A percentile compares a stretch with the other conserved stretches of the same genome.
Evolutionary conservation across 768 basidiomycete genomes (phyloP).

Genomic region (Suillus subalutaceus): DNA sequence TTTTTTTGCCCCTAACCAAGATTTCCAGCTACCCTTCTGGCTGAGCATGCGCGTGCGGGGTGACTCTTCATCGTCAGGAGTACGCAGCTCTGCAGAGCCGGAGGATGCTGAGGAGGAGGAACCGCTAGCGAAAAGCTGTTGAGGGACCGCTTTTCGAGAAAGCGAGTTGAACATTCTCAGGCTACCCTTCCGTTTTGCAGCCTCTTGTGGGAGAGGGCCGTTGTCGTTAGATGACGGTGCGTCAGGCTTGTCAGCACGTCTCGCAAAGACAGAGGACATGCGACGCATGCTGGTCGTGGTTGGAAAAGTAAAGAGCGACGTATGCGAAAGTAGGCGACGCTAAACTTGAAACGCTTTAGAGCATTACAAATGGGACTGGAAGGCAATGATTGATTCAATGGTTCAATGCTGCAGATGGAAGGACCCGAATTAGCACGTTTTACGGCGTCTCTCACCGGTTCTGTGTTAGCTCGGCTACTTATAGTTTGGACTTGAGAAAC

Average conservation of each 20-base stretch:
- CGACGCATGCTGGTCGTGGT: slow-evolving; percentile 56
- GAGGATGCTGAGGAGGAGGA: slow-evolving; percentile 68
- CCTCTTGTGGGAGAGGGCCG: slow-evolving; percentile 15
- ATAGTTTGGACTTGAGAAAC: slow-evolving; percentile 5
- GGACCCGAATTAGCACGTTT: slow-evolving; percentile 13
- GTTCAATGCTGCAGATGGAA: not conserved
- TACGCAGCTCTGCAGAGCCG: slow-evolving; percentile 53
- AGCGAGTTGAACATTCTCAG: slow-evolving; percentile 26
- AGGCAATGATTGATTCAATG: slow-evolving; percentile 9
- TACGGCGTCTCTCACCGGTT: slow-evolving; percentile 11
- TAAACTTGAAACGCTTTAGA: slow-evolving; percentile 19
- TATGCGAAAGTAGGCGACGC: slow-evolving; percentile 12
- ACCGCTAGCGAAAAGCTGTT: slow-evolving; percentile 31
- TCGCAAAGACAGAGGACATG: slow-evolving; percentile 56
- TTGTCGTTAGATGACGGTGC: slow-evolving; percentile 18
- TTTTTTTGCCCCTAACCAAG: slow-evolving; percentile 55
- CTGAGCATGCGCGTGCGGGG: slow-evolving; percentile 29
- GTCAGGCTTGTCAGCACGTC: slow-evolving; percentile 34
- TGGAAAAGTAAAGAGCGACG: slow-evolving; percentile 26
- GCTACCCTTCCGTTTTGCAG: slow-evolving; percentile 25
- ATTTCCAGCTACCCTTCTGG: slow-evolving; percentile 55
- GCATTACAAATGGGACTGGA: slow-evolving; percentile 41
- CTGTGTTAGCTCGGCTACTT: not conserved
- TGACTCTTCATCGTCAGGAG: slow-evolving; percentile 59
- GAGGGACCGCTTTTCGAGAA: slow-evolving; percentile 30